These are phyloP conservation scores for Celoporthe dispersa DNA, from an alignment of 2,329 filamentous ascomycete species.

Conservation along the genomic window DNA sequence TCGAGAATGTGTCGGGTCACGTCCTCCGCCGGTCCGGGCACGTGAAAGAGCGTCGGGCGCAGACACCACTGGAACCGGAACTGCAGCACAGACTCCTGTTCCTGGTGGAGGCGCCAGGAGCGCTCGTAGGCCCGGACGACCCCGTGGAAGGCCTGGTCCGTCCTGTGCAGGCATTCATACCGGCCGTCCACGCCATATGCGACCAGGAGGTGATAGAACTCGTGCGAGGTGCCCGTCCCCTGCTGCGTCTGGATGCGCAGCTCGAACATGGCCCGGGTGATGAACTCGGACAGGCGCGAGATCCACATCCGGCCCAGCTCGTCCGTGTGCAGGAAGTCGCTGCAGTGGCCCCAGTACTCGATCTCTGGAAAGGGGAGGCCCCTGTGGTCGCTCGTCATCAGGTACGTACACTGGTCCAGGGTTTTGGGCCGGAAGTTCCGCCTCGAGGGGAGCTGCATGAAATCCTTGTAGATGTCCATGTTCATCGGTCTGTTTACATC, in stretches of 20 bases:
- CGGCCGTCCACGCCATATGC: not conserved
- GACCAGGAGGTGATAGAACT: not conserved
- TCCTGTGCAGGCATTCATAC: not conserved
- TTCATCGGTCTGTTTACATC: not conserved
- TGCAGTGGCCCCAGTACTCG: conserved; percentile 2
- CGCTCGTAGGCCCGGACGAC: not conserved
- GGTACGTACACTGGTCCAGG: not conserved
- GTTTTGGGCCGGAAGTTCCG: not conserved
- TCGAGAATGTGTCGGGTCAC: not conserved
- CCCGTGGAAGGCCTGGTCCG: not conserved
- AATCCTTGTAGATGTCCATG: not conserved
- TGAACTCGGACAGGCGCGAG: conserved; percentile 1
- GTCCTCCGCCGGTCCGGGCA: not conserved
- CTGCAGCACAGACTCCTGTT: not conserved
- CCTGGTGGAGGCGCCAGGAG: not conserved
- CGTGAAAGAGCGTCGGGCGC: not conserved
- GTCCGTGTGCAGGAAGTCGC: not conserved
- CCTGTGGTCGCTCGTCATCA: not conserved
- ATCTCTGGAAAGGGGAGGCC: not conserved
- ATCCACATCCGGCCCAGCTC: not conserved
- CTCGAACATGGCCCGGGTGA: not conserved
- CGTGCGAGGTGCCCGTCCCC: not conserved
- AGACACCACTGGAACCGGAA: not conserved
- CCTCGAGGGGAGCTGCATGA: not conserved
- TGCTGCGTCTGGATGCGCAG: conserved; percentile 5